Conservation (phyloP, 495 filamentous ascomycete species). For the Hypoxylon cercidicola region DNA sequence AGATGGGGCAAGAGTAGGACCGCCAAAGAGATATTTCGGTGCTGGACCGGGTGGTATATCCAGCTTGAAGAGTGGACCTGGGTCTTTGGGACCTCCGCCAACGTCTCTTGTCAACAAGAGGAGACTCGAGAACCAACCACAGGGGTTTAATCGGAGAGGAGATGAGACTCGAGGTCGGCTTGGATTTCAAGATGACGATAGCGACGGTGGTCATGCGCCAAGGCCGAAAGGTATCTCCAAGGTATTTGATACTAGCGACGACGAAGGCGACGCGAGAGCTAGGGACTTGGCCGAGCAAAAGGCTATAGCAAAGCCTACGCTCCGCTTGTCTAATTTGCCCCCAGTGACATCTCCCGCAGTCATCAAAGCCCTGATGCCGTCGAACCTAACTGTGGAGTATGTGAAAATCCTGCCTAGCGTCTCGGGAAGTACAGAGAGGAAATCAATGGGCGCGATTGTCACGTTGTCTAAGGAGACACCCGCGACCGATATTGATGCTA, state of each 20-base stretch:
- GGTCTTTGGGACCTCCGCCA: slow-evolving; percentile 75
- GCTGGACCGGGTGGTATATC: slow-evolving; percentile 36
- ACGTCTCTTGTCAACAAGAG: slow-evolving; percentile 60
- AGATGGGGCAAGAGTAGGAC: slow-evolving; percentile 51
- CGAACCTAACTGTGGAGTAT: slow-evolving; percentile 75
- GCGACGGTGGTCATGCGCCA: slow-evolving; percentile 32
- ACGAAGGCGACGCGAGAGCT: slow-evolving; percentile 50
- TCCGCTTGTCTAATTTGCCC: slow-evolving; percentile 74
- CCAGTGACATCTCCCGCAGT: slow-evolving; percentile 74
- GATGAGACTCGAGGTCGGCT: slow-evolving; percentile 51
- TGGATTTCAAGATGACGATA: slow-evolving; percentile 51
- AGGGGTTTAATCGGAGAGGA: slow-evolving; percentile 34
- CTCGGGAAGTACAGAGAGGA: slow-evolving; percentile 69
- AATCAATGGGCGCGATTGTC: slow-evolving; percentile 83
- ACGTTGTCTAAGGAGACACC: slow-evolving; percentile 87
- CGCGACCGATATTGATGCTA: slow-evolving; percentile 83
- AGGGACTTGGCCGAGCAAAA: slow-evolving; percentile 69
- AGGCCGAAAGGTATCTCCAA: slow-evolving; percentile 48
- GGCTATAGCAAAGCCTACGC: slow-evolving; percentile 83
- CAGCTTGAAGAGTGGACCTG: slow-evolving; percentile 73
- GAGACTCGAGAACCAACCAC: slow-evolving; percentile 53
- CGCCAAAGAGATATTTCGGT: slow-evolving; percentile 56
- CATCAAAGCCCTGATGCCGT: slow-evolving; percentile 77
- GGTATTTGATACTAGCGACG: slow-evolving; percentile 58
- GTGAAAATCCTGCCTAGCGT: slow-evolving; percentile 71